Conservation (phyloP, 2,329 filamentous ascomycete species). For the Colletotrichum orchidophilum region DNA sequence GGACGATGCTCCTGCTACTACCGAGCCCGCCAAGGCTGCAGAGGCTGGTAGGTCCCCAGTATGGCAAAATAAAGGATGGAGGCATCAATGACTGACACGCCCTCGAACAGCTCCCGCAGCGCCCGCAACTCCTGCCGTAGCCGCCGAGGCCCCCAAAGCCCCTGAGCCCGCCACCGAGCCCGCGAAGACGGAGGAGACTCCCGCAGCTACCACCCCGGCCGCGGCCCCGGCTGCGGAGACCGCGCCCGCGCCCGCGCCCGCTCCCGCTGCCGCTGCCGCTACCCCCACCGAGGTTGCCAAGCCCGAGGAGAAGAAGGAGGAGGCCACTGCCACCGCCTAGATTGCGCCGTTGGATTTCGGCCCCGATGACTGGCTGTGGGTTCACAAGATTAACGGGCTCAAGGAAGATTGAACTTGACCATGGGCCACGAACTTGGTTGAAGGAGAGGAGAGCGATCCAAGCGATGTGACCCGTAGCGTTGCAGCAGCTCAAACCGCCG, state of each 20-base stretch:
- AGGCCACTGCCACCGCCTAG: constrained; percentile 32
- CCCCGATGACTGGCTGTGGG: not conserved
- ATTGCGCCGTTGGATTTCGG: not conserved
- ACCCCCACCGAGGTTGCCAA: constrained; percentile 38
- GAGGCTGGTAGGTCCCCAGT: constrained; percentile 18
- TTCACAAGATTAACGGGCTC: too few relatives aligned
- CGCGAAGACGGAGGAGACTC: constrained; percentile 33
- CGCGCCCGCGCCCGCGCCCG: constrained; percentile 38
- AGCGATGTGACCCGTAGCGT: not conserved
- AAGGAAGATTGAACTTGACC: not conserved
- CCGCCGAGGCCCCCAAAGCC: constrained; percentile 40
- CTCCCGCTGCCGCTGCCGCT: constrained; percentile 38
- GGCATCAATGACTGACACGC: not conserved
- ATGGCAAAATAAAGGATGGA: not conserved
- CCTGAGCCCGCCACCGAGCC: constrained; percentile 34
- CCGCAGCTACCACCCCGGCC: not conserved
- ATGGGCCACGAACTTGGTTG: not conserved
- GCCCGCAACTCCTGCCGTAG: constrained; percentile 32
- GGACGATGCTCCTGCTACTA: constrained; percentile 26
- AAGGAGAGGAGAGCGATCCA: not conserved
- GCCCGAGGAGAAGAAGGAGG: constrained; percentile 41
- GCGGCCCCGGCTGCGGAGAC: constrained; percentile 36
- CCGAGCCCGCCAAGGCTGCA: constrained; percentile 34
- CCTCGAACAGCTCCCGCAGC: constrained; percentile 9
- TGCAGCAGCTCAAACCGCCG: not conserved